Percentiles rank a stretch among this genome's conserved stretches.
These are phyloP conservation scores for Asterochloris erici DNA, from an alignment of 139 green algal genomes.

Conservation along the genomic window DNA sequence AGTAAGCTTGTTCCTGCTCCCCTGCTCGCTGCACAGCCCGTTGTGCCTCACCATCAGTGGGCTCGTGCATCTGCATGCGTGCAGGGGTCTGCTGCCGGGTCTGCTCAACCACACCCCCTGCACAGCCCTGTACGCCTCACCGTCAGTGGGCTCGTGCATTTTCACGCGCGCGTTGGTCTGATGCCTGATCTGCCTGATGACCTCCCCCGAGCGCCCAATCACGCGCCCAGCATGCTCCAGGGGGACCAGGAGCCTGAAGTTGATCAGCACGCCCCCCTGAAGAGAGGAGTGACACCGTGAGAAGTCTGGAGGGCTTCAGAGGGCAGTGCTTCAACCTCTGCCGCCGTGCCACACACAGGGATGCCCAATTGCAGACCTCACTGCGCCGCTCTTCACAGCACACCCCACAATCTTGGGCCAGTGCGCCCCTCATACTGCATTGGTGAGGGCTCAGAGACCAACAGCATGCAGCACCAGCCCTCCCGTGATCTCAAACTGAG, in stretches of 20 bases:
- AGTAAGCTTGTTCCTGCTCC: too few species aligned
- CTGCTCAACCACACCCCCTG: neutral
- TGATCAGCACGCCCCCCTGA: conserved; percentile 7
- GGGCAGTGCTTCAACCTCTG: too few species aligned
- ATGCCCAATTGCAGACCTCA: too few species aligned
- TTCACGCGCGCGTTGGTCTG: conserved; percentile 14
- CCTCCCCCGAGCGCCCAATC: conserved; percentile 18
- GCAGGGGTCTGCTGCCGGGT: neutral
- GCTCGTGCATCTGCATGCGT: neutral
- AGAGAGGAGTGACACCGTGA: too few species aligned
- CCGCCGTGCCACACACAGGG: too few species aligned
- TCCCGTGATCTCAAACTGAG: too few species aligned
- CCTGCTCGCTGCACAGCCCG: neutral
- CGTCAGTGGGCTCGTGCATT: conserved; percentile 9
- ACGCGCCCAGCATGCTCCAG: conserved; percentile 5
- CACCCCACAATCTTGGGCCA: too few species aligned
- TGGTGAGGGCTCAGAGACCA: too few species aligned
- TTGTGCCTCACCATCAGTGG: neutral
- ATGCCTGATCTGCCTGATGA: conserved; percentile 9
- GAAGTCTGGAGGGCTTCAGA: too few species aligned
- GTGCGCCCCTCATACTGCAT: too few species aligned
- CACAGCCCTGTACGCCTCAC: neutral
- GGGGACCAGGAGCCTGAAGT: conserved; percentile 15
- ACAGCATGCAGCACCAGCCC: too few species aligned
- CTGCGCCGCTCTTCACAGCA: too few species aligned